A percentile compares a stretch with the other conserved stretches of the same genome.
Evolutionary conservation across 306 rosid genomes (phyloP).

Genomic region (Cucurbita argyrosperma): DNA sequence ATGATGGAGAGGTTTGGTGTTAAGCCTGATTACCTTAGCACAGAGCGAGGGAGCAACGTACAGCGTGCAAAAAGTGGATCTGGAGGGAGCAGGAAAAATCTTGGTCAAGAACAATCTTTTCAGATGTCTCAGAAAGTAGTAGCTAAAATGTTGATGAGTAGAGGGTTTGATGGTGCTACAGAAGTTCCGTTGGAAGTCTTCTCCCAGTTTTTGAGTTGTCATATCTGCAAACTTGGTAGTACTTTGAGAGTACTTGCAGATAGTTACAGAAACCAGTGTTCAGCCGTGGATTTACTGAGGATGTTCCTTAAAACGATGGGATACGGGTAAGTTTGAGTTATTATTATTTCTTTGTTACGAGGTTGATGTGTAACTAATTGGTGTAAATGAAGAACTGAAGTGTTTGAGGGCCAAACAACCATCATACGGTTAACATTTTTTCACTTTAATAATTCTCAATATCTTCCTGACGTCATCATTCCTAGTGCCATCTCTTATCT

Average conservation of each 20-base stretch:
- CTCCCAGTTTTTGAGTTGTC: conserved; percentile 58
- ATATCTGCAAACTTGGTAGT: conserved; percentile 48
- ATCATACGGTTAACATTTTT: neutral
- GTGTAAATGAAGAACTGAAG: neutral
- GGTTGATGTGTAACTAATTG: neutral
- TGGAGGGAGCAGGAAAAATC: conserved; percentile 37
- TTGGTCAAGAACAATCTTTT: conserved; percentile 51
- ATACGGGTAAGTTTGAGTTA: conserved; percentile 39
- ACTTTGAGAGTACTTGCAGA: conserved; percentile 65
- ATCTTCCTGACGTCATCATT: neutral
- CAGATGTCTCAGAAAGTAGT: conserved; percentile 52
- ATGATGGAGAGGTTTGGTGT: no score
- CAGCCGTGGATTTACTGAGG: conserved; percentile 66
- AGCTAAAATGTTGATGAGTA: conserved; percentile 40
- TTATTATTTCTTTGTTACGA: neutral
- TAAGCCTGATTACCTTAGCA: conserved; percentile 11
- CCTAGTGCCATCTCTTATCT: neutral
- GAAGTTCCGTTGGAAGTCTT: conserved; percentile 72
- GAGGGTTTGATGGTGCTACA: conserved; percentile 68
- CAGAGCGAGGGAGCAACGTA: conserved; percentile 45
- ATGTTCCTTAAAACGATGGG: conserved; percentile 79
- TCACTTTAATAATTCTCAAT: neutral
- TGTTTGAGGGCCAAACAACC: neutral
- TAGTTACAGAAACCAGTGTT: conserved; percentile 70
- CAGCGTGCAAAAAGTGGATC: conserved; percentile 32